Conservation (phyloP, 2,329 filamentous ascomycete species). For the Sporothrix variecibatus region DNA sequence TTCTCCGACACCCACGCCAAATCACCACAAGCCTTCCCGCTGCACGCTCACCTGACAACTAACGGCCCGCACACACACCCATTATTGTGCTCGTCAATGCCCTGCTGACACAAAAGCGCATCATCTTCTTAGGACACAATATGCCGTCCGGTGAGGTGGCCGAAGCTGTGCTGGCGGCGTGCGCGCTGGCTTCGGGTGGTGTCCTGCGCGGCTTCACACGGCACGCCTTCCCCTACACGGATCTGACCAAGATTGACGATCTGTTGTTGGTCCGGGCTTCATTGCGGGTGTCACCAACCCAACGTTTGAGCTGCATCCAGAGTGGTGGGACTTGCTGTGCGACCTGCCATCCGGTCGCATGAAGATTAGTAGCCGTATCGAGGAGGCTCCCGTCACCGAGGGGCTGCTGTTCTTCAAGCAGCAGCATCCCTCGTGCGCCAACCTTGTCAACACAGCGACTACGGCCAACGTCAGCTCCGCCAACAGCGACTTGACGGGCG, state of each 20-base stretch:
- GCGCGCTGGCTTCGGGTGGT: constrained; percentile 88
- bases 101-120: constrained; percentile 90
- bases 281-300: constrained; percentile 98
- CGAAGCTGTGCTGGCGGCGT: constrained; percentile 96
- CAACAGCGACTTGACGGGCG: constrained; percentile 72
- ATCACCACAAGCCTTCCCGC: constrained; percentile 77
- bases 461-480: constrained; percentile 45
- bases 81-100: constrained; percentile 95
- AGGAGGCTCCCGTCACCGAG: constrained; percentile 77
- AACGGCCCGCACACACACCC: constrained; percentile 84
- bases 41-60: constrained; percentile 91
- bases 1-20: constrained; percentile 84
- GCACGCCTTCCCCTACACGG: constrained; percentile 96
- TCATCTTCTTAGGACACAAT: constrained; percentile 95
- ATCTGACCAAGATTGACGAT: constrained; percentile 96
- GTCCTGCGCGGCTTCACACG: constrained; percentile 91
- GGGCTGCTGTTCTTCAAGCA: constrained; percentile 86
- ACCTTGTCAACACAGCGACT: constrained; percentile 45
- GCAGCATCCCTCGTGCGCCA: constrained; percentile 63
- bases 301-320: constrained; percentile 88
- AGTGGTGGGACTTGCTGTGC: constrained; percentile 98
- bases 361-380: constrained; percentile 89
- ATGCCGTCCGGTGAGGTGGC: constrained; percentile 94
- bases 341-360: constrained; percentile 89
- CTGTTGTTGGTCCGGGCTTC: constrained; percentile 91